Evolutionary conservation across 2,329 filamentous ascomycete genomes (phyloP).

Genomic region (Fusarium sp.): DNA sequence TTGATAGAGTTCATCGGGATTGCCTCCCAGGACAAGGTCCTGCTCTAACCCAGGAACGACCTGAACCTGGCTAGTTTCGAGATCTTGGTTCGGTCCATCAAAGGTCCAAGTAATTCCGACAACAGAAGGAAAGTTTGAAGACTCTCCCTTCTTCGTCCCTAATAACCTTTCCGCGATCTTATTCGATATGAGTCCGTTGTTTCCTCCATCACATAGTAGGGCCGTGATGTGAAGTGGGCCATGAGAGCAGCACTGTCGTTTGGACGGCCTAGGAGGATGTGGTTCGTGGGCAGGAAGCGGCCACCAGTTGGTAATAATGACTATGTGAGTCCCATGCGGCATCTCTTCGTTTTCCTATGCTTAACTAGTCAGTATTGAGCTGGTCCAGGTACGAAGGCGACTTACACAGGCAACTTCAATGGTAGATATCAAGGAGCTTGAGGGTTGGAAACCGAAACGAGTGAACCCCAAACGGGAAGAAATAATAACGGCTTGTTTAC

Average conservation of each 20-base stretch:
- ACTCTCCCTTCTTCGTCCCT: neutral
- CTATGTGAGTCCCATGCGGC: constrained; percentile 11
- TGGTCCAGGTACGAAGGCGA: neutral
- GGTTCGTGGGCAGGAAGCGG: neutral
- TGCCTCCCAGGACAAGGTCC: constrained; percentile 23
- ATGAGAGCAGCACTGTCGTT: neutral
- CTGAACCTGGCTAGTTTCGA: constrained; percentile 22
- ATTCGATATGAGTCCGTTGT: constrained; percentile 17
- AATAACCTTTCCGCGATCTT: constrained; percentile 10
- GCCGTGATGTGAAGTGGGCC: constrained; percentile 6
- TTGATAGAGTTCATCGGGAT: constrained; percentile 6
- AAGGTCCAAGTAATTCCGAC: constrained; percentile 19
- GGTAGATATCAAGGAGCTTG: neutral
- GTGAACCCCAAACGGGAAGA: constrained; percentile 1
- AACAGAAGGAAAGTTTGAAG: neutral
- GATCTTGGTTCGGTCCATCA: neutral
- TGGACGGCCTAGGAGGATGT: neutral
- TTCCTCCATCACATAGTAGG: constrained; percentile 5
- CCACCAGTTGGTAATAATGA: constrained; percentile 17
- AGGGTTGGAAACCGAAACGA: neutral
- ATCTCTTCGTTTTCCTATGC: constrained; percentile 18
- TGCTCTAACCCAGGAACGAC: constrained; percentile 21
- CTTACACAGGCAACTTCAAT: neutral
- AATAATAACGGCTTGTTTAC: no score
- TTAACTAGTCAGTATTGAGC: neutral